phyloP scores from a whole-genome alignment of 2,329 filamentous ascomycete species.

The Ustulina deusta region DNA sequence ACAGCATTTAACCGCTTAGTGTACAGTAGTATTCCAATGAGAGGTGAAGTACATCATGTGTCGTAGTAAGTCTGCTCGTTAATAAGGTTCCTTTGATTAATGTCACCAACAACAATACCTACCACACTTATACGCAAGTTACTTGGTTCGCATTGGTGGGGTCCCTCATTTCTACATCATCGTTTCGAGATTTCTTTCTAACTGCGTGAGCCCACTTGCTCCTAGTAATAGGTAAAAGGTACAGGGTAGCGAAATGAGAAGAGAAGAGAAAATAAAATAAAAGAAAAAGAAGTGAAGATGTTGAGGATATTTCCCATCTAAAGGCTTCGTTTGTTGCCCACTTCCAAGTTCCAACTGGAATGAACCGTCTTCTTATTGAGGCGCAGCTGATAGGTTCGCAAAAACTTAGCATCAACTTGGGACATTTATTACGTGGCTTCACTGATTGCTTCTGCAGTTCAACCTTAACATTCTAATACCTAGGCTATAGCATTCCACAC shows the following conservation, averaged over 20 bases:
- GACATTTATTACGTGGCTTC: conserved; percentile 24
- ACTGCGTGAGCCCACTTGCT: too few relatives aligned
- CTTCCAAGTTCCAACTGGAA: background rate
- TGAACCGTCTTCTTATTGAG: background rate
- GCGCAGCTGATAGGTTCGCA: background rate
- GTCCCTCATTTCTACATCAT: too few relatives aligned
- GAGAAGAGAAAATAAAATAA: too few relatives aligned
- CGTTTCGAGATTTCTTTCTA: too few relatives aligned
- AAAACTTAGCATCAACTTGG: conserved; percentile 15
- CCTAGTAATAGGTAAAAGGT: too few relatives aligned
- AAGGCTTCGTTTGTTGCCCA: background rate
- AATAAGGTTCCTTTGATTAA: background rate
- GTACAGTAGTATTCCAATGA: background rate
- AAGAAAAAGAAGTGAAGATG: background rate
- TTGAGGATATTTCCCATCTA: background rate
- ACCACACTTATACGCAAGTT: background rate
- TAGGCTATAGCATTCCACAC: conserved; percentile 20
- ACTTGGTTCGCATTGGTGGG: too few relatives aligned
- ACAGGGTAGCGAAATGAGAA: too few relatives aligned
- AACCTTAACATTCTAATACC: background rate
- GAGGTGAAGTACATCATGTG: background rate
- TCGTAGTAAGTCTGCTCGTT: background rate
- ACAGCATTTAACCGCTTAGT: background rate
- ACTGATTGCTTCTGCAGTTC: conserved; percentile 18
- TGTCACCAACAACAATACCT: background rate